These are phyloP conservation scores for Trichoderma aggressivum DNA, from an alignment of 2,329 filamentous ascomycete species.

Conservation along the genomic window DNA sequence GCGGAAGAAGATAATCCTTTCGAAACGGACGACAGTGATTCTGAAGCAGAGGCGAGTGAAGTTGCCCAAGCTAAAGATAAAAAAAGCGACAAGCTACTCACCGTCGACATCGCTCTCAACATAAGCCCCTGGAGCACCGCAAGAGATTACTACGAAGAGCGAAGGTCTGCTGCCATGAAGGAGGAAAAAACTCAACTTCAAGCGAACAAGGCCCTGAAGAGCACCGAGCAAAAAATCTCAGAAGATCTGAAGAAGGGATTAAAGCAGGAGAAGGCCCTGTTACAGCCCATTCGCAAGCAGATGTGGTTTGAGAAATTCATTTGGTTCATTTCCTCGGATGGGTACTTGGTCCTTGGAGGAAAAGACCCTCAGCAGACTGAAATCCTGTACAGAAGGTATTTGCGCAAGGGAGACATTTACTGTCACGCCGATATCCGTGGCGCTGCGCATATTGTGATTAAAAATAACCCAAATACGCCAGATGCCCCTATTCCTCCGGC, in stretches of 20 bases:
- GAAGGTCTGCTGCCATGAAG: constrained; percentile 78
- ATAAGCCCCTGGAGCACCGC: constrained; percentile 87
- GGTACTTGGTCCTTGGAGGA: constrained; percentile 85
- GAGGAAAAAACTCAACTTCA: constrained; percentile 82
- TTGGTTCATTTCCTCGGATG: constrained; percentile 94
- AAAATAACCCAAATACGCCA: constrained; percentile 74
- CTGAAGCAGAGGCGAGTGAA: constrained; percentile 34
- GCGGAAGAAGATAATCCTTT: constrained; percentile 49
- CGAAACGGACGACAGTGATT: constrained; percentile 65
- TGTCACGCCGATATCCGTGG: constrained; percentile 87
- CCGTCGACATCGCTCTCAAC: constrained; percentile 80
- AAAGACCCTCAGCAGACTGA: constrained; percentile 89
- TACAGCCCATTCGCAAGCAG: constrained; percentile 77
- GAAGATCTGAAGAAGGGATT: constrained; percentile 82
- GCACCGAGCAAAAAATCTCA: constrained; percentile 81
- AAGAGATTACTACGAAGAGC: constrained; percentile 86
- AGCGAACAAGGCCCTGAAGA: constrained; percentile 79
- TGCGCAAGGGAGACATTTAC: constrained; percentile 87
- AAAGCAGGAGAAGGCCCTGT: constrained; percentile 85
- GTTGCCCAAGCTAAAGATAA: constrained; percentile 38
- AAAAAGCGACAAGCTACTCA: constrained; percentile 52
- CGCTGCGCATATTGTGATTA: constrained; percentile 81
- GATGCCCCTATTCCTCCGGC: constrained; percentile 88
- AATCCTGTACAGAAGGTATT: constrained; percentile 79
- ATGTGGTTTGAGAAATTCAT: constrained; percentile 98